Percentiles rank a stretch among this genome's conserved stretches.
These are phyloP conservation scores for Rhododendron vialii DNA, from an alignment of 148 eudicot species.

Conservation along the genomic window DNA sequence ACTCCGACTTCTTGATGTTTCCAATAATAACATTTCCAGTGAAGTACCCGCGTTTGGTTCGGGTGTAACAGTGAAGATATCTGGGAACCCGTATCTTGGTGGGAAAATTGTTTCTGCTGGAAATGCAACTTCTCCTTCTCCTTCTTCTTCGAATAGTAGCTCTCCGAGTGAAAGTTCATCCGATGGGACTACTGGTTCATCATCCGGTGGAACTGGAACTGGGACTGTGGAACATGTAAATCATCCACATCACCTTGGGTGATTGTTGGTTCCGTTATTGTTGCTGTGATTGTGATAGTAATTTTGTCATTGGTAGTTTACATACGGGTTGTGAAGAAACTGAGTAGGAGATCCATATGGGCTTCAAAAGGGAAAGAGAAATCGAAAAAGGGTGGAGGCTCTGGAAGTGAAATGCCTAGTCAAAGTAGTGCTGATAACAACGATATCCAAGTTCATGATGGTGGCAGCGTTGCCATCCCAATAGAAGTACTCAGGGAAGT, in stretches of 20 bases:
- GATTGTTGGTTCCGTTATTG: conserved; percentile 43
- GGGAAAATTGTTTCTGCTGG: conserved; percentile 17
- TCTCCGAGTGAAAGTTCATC: neutral
- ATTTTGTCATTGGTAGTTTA: conserved; percentile 43
- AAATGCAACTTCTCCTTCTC: conserved; percentile 14
- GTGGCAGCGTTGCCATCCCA: conserved; percentile 42
- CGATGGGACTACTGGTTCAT: neutral
- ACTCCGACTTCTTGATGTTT: conserved; percentile 43
- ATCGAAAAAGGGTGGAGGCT: conserved; percentile 1
- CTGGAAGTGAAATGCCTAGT: conserved; percentile 32
- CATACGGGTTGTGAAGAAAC: conserved; percentile 36
- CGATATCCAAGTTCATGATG: conserved; percentile 43
- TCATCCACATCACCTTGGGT: conserved; percentile 22
- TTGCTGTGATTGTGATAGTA: conserved; percentile 30
- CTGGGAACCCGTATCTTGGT: conserved; percentile 37
- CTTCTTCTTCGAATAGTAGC: neutral
- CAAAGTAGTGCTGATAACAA: conserved; percentile 30
- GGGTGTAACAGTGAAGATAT: conserved; percentile 23
- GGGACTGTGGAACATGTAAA: neutral
- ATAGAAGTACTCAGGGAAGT: conserved; percentile 59
- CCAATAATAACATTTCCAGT: conserved; percentile 61
- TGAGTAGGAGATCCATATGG: conserved; percentile 24
- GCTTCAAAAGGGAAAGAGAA: conserved; percentile 16
- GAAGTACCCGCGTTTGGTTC: conserved; percentile 35
- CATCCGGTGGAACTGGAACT: conserved; percentile 7